phyloP scores from a whole-genome alignment of 805 yeast genomes.

The Hanseniaspora singularis region DNA sequence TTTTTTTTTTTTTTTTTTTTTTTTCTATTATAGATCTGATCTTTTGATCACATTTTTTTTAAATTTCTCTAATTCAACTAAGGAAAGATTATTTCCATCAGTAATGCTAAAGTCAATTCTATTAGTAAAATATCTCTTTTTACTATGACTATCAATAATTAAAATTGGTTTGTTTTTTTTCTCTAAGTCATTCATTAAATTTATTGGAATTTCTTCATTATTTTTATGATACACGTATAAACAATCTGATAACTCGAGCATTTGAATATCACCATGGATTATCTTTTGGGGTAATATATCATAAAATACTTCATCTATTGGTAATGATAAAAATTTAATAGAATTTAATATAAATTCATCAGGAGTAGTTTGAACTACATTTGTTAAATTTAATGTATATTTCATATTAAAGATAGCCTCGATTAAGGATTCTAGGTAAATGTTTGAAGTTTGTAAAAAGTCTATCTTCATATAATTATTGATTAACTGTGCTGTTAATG shows the following conservation, averaged over 20 bases:
- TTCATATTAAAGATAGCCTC: conserved; percentile 7
- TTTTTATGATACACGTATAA: not conserved
- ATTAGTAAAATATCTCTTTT: conserved; percentile 2
- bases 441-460: not conserved
- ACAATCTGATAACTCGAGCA: conserved; percentile 5
- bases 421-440: conserved; percentile 5
- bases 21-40: not conserved
- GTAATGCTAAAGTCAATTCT: not conserved
- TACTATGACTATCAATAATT: not conserved
- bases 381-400: conserved; percentile 3
- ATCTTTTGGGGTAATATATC: not conserved
- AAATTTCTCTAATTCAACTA: conserved; percentile 7
- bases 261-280: not conserved
- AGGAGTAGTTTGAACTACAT: conserved; percentile 11
- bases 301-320: not conserved
- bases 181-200: no score
- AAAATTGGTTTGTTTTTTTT: not conserved
- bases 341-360: conserved; percentile 9
- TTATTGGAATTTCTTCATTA: not conserved
- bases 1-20: not conserved
- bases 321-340: not conserved
- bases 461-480: conserved; percentile 8
- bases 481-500: conserved; percentile 6
- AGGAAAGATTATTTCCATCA: not conserved
- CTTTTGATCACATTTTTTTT: not conserved